A percentile compares a stretch with the other conserved stretches of the same genome.
phyloP scores from a whole-genome alignment of 192 early-diverging fungal species.

The Funneliformis geosporum region DNA sequence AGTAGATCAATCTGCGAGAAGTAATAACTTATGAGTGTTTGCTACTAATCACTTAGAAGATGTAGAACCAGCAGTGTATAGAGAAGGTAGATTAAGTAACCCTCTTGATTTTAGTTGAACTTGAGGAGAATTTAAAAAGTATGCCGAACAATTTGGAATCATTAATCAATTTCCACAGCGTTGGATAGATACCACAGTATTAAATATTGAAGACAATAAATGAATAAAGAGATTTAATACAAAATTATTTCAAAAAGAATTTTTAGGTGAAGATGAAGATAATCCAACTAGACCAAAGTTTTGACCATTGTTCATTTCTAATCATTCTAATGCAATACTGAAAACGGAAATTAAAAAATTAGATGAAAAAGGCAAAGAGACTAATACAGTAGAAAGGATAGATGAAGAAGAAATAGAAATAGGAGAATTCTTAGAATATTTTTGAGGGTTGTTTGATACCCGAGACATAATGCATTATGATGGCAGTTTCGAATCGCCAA shows the following conservation, averaged over 20 bases:
- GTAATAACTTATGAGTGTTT: background rate
- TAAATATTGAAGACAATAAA: constrained; percentile 14
- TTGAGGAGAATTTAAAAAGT: background rate
- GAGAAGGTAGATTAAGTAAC: background rate
- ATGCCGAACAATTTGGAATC: background rate
- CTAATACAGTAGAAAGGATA: background rate
- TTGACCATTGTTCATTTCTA: no score
- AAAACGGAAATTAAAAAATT: no score
- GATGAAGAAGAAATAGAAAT: background rate
- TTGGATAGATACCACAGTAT: background rate
- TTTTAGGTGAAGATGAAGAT: background rate
- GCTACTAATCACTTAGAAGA: constrained; percentile 17
- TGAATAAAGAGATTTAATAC: background rate
- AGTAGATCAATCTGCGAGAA: background rate
- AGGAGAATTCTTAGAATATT: constrained; percentile 22
- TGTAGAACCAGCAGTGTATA: background rate
- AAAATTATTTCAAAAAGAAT: background rate
- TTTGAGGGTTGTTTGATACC: constrained; percentile 9
- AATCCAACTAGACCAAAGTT: background rate
- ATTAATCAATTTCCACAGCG: background rate
- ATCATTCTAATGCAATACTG: no score
- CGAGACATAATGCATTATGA: background rate
- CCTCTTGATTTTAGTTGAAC: constrained; percentile 26
- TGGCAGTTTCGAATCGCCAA: background rate
- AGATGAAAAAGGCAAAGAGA: background rate